Evolutionary conservation across 768 basidiomycete species (phyloP), one percentile per base, ranked within the genome.

Genomic region (Leccinum aurantiacum): DNA sequence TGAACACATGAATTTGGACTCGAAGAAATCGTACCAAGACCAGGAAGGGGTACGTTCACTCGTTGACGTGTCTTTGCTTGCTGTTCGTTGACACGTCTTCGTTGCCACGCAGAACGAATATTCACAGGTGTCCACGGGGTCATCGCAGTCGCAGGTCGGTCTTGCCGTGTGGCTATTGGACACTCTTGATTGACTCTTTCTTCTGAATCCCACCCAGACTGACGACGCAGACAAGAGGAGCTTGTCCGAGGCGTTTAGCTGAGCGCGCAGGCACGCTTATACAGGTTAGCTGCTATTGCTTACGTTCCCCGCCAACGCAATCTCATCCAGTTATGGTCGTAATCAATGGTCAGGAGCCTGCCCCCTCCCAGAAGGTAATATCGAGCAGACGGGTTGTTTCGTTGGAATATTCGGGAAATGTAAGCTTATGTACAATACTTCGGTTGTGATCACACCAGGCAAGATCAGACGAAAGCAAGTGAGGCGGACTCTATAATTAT

Each of bases 101-200:
- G 13, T 46, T 24, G 14, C 15, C 24, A 24, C 1, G 33, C 22
- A 71, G 69, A 57, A 52, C 31, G 55, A 51, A 14, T 69, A 67
- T 41, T 11, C 59, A 6, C 57, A 69, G 13, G 56, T 67, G 6
- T 71, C 61, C 0, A 15, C 62, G 1, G 57, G n/a, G 2, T 71
- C 67, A 15, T 58, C 67, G 0, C 61, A 60, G 33, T 70, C 69
- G 11, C 67, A 67, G 59, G 69, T 65, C 25, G 4, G 62, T 55
- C 17, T 9, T 41, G 5, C 19, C 25, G 6, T 35, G 4, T 51
- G 7, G n/a, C 15, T 9, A 22, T 35, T 22, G 24, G 13, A 27
- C 15, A 15, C 31, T n/a, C 10, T 15, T 1, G 4, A n/a, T 38
- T 15, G 38, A 61, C 27, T 7, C 10, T 6, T 13, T 11, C 19